Base-by-base conservation (phyloP, 2,329 filamentous ascomycete genomes). In the Exophiala xenobiotica region DNA sequence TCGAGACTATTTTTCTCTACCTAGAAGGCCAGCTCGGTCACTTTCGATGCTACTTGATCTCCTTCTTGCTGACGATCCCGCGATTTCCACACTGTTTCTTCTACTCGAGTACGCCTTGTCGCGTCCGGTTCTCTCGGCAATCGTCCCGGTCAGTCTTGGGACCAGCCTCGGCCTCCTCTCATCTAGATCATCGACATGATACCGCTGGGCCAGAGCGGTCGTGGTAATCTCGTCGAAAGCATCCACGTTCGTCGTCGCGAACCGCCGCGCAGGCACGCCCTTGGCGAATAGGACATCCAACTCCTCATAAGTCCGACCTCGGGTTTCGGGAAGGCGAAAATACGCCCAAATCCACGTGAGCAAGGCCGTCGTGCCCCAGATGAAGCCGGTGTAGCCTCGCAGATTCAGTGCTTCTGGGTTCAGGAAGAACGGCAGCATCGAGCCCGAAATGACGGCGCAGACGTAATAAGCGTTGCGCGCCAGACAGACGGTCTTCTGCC, bases 401-500 rank as follows among this genome's bases (percentile, higher is more conserved):
- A 69, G 63, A 40, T 77, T 70, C 56, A 61, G 63, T 3, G 63
- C 66, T 0, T 65, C 63, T 1, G 66, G 64, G 35, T 67, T 68
- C 61, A 69, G 63, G 49, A 68, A 61, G 37, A 66, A 67, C 4
- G 66, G 67, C 40, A 68, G 60, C 14, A 63, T 59, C 29, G 63
- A 54, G 9, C 71, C 79, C 57, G 69, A 71, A 26, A 72, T 56
- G 38, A 81, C 75, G 27, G 72, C 69, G 14, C 65, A 62, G 11
- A 78, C 66, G 54, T 80, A 78, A 63, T 78, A 80, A 23, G 70
- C 57, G 41, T 68, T 71, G 8, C 78, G 70, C 2, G 77, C 74
- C 23, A 81, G 67, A 5, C 77, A 76, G n/a, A 80, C 75, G 0
- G 76, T 77, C 66, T 80, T 79, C 7, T 73, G 69, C 52, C 77